Evolutionary conservation across 306 rosid species (phyloP).

Genomic region (Vigna radiata): DNA sequence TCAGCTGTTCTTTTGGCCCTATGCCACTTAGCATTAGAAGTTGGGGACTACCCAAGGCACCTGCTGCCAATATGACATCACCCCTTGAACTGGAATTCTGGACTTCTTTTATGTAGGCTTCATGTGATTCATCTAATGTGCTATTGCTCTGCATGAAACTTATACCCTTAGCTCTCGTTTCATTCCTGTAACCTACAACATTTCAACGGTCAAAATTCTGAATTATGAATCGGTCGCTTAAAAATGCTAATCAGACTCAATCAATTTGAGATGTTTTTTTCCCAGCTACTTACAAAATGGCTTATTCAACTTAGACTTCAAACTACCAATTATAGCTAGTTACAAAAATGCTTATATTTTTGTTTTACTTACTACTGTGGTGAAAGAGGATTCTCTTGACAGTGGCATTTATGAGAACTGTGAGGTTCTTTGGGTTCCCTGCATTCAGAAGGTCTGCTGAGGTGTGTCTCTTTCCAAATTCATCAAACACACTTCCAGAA

Average conservation of each 20-base stretch:
- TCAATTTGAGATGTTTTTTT: neutral
- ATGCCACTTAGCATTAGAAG: conserved; percentile 69
- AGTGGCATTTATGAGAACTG: conserved; percentile 74
- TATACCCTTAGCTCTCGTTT: conserved; percentile 63
- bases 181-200: conserved; percentile 55
- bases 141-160: conserved; percentile 68
- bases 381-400: conserved; percentile 66
- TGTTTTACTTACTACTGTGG: conserved; percentile 53
- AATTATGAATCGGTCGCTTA: neutral
- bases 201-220: conserved; percentile 24
- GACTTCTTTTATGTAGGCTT: conserved; percentile 60
- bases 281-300: neutral
- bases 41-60: conserved; percentile 85
- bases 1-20: conserved; percentile 66
- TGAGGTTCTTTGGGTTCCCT: conserved; percentile 58
- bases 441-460: conserved; percentile 73
- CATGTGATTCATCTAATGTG: conserved; percentile 44
- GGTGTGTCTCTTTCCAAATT: conserved; percentile 64
- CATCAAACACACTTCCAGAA: conserved; percentile 74
- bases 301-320: neutral
- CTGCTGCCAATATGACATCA: conserved; percentile 79
- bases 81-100: conserved; percentile 56
- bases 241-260: neutral
- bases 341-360: neutral
- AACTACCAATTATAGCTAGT: neutral